Evolutionary conservation across 371 early-diverging fungal species (phyloP).

Genomic region (Chytridium lagenaria): DNA sequence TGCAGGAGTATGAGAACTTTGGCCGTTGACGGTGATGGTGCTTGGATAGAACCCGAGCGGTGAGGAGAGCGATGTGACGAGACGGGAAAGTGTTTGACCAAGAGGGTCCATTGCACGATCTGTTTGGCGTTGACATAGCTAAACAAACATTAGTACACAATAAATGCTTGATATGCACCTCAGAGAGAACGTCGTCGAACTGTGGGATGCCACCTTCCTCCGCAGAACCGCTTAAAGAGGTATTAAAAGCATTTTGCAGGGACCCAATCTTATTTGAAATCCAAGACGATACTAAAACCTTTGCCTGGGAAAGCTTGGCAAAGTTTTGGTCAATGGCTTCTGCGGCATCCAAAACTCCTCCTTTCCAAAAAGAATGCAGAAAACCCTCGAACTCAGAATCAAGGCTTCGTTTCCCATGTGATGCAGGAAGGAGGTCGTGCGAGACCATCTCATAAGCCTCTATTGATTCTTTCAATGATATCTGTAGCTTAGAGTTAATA

Average conservation of each 20-base stretch:
- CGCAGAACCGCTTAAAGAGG: background rate
- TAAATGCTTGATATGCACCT: background rate
- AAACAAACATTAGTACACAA: background rate
- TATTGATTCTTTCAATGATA: background rate
- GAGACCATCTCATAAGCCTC: background rate
- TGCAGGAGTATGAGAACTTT: background rate
- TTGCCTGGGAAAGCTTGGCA: background rate
- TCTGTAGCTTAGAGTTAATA: too few species aligned
- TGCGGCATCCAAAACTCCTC: background rate
- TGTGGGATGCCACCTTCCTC: background rate
- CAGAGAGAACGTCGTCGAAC: background rate
- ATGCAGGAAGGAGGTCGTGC: background rate
- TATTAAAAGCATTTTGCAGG: background rate
- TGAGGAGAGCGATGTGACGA: background rate
- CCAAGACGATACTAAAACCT: background rate
- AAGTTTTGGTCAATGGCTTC: background rate
- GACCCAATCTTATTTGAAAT: background rate
- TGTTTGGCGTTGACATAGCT: background rate
- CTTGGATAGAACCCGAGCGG: background rate
- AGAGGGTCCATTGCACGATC: background rate
- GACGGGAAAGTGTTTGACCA: background rate
- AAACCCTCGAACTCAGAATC: background rate
- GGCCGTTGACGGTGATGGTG: background rate
- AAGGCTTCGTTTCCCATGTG: background rate
- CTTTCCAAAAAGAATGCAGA: background rate